Conservation (phyloP, 2,329 filamentous ascomycete genomes). For the Trematosphaeria pertusa region DNA sequence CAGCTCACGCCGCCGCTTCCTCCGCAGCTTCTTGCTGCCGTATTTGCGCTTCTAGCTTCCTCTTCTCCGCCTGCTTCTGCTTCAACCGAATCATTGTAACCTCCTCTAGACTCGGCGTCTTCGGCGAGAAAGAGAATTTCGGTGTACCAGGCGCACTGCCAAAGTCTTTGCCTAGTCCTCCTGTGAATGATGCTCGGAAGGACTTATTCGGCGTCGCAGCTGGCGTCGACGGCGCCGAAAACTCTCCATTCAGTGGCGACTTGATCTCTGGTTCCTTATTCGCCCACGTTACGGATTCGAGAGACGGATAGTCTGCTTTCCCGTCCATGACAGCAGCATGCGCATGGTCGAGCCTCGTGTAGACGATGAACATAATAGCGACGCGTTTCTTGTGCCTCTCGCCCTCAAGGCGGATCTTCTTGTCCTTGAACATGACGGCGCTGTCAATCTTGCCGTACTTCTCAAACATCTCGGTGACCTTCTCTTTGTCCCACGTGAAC, state of each 20-base stretch:
- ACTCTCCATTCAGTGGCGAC: constrained; percentile 21
- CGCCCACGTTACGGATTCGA: constrained; percentile 64
- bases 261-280: constrained; percentile 59
- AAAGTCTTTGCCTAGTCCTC: constrained; percentile 21
- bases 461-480: constrained; percentile 56
- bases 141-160: constrained; percentile 41
- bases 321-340: constrained; percentile 63
- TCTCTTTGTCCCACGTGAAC: constrained; percentile 55
- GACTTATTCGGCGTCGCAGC: constrained; percentile 32
- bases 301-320: constrained; percentile 54
- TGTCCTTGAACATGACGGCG: constrained; percentile 62
- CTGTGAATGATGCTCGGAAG: constrained; percentile 36
- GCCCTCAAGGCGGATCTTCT: constrained; percentile 58
- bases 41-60: constrained; percentile 53
- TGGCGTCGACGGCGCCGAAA: constrained; percentile 40
- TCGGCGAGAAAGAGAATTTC: constrained; percentile 53
- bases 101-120: constrained; percentile 47
- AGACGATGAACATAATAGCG: constrained; percentile 63
- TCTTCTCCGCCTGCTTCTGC: constrained; percentile 53
- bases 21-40: constrained; percentile 47
- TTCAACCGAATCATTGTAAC: constrained; percentile 54
- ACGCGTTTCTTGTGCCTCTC: constrained; percentile 59
- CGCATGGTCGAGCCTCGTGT: constrained; percentile 63
- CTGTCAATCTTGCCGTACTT: constrained; percentile 65
- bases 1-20: constrained; percentile 16